Percentiles rank a stretch among this genome's conserved stretches.
Evolutionary conservation across 352 stramenopile species (phyloP).

Genomic region (Globisporangium uncinulatum): DNA sequence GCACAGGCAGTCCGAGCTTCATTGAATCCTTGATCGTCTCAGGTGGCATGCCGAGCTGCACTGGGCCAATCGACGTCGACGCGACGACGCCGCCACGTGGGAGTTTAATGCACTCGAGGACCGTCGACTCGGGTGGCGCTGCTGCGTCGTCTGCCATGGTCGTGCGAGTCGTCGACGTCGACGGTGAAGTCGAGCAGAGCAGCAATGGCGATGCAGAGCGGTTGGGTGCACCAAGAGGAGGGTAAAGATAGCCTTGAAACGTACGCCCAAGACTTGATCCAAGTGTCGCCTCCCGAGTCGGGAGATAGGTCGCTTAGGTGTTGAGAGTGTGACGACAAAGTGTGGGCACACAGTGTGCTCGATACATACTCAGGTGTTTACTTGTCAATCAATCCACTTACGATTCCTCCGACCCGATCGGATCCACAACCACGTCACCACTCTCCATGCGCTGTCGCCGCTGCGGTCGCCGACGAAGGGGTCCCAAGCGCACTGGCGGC

Average conservation of each 20-base stretch:
- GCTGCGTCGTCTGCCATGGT: slow-evolving; percentile 12
- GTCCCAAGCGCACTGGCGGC: not conserved
- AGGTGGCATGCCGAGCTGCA: slow-evolving; percentile 92
- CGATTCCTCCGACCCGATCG: not conserved
- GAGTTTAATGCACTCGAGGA: slow-evolving; percentile 65
- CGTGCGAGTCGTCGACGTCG: not conserved
- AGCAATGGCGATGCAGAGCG: not conserved
- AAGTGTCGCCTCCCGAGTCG: too few species aligned
- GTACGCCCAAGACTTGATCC: not conserved
- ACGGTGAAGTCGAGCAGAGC: not conserved
- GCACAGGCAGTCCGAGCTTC: slow-evolving; percentile 89
- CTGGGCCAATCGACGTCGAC: slow-evolving; percentile 71
- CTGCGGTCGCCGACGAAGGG: slow-evolving; percentile 5
- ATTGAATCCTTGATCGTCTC: slow-evolving; percentile 98
- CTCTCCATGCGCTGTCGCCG: slow-evolving; percentile 4
- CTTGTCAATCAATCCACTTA: not conserved
- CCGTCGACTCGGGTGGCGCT: slow-evolving; percentile 11
- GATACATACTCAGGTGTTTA: not conserved
- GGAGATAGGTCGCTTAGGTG: too few species aligned
- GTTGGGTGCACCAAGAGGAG: not conserved
- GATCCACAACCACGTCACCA: not conserved
- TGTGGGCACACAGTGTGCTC: not conserved
- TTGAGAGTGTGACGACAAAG: not conserved
- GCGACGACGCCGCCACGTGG: slow-evolving; percentile 69
- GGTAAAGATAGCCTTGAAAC: not conserved